phyloP scores from a whole-genome alignment of 1,139 yeast species.

The Debaryomyces coudertii region DNA sequence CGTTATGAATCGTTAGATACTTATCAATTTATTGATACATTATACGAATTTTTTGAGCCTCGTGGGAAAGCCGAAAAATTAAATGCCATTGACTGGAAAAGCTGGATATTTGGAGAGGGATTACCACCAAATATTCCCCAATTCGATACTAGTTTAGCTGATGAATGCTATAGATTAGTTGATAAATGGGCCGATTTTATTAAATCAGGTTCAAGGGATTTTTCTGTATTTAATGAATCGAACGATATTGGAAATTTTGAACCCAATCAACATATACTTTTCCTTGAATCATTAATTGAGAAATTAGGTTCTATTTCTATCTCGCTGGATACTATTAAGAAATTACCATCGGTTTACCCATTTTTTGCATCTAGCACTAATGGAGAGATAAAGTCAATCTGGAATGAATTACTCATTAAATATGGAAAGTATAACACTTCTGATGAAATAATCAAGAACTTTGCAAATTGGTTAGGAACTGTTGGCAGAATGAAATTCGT shows the following conservation, averaged over 20 bases:
- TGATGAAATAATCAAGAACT: conserved; percentile 24
- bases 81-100: conserved; percentile 30
- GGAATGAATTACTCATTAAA: conserved; percentile 35
- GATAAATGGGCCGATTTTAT: conserved; percentile 28
- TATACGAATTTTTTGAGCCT: conserved; percentile 34
- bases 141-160: conserved; percentile 37
- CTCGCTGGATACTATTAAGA: conserved; percentile 20
- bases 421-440: conserved; percentile 26
- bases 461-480: conserved; percentile 44
- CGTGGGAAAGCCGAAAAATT: conserved; percentile 21
- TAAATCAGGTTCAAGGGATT: conserved; percentile 4
- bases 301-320: conserved; percentile 22
- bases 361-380: conserved; percentile 28
- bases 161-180: conserved; percentile 32
- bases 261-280: conserved; percentile 39
- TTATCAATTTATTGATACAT: conserved; percentile 32
- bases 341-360: conserved; percentile 30
- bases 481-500: conserved; percentile 50
- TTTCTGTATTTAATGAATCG: conserved; percentile 18
- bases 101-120: conserved; percentile 35
- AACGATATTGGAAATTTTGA: conserved; percentile 31
- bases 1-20: conserved; percentile 36
- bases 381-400: conserved; percentile 37
- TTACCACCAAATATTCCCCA: conserved; percentile 33
- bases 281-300: conserved; percentile 35